Conservation (phyloP, 139 green algal species). For the Chlorella sp. region DNA sequence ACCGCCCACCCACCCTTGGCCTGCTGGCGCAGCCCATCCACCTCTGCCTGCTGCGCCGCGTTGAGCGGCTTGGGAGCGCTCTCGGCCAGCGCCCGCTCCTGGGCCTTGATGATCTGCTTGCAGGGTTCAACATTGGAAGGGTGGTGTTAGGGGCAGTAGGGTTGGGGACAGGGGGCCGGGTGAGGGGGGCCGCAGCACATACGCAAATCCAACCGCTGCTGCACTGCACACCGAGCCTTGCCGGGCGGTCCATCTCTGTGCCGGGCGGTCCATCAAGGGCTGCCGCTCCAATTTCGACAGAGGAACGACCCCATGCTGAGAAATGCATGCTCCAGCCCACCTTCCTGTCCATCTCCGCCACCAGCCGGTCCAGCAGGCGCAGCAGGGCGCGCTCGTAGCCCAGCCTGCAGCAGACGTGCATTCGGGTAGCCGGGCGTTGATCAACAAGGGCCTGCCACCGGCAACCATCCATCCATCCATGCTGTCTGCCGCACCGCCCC, state of each 20-base stretch:
- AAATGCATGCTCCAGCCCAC: background rate
- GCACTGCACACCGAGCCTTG: background rate
- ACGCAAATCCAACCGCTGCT: background rate
- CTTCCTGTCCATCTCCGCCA: conserved; percentile 87
- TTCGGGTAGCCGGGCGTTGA: too few species aligned
- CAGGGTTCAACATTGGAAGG: too few species aligned
- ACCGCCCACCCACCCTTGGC: conserved; percentile 26
- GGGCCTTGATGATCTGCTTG: conserved; percentile 72
- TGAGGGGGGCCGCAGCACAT: background rate
- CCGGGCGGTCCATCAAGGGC: too few species aligned
- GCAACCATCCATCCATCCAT: too few species aligned
- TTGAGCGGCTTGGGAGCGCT: conserved; percentile 27
- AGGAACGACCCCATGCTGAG: background rate
- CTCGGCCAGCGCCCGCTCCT: conserved; percentile 62
- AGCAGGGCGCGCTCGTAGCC: conserved; percentile 78
- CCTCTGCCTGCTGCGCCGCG: conserved; percentile 28
- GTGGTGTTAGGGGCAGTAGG: too few species aligned
- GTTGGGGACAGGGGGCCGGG: background rate
- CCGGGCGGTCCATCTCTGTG: too few species aligned
- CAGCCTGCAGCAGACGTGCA: conserved; percentile 51
- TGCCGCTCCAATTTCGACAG: background rate
- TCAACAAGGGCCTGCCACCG: too few species aligned
- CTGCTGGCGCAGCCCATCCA: conserved; percentile 36
- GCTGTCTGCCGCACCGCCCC: too few species aligned
- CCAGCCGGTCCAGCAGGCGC: conserved; percentile 70